Percentiles rank a stretch among this genome's conserved stretches.
Evolutionary conservation across 2,329 filamentous ascomycete genomes (phyloP).

Genomic region (Metarhizium humberi): DNA sequence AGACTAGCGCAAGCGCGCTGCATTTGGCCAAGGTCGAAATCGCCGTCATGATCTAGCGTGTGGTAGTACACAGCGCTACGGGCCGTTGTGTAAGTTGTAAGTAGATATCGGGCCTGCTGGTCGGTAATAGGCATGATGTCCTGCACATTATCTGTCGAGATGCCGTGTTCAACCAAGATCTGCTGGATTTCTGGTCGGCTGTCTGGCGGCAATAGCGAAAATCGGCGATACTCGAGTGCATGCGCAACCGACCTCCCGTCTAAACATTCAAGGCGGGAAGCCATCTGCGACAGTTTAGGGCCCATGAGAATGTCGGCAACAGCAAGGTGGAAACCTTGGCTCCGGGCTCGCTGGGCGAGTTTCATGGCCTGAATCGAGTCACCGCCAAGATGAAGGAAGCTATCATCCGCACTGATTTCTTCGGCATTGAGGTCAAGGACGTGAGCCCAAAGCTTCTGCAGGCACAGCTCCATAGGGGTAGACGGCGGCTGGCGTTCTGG

Average conservation of each 20-base stretch:
- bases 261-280: background rate
- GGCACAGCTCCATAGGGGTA: conserved; percentile 8
- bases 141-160: background rate
- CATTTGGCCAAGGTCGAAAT: background rate
- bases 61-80: conserved; percentile 4
- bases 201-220: conserved; percentile 1
- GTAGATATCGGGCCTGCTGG: conserved; percentile 3
- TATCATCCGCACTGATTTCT: conserved; percentile 4
- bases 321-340: background rate
- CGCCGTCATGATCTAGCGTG: background rate
- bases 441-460: conserved; percentile 8
- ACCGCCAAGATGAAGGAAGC: conserved; percentile 8
- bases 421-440: background rate
- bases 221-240: background rate
- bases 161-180: background rate
- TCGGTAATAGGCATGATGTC: conserved; percentile 1
- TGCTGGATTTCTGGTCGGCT: background rate
- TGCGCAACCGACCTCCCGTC: background rate
- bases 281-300: background rate
- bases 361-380: conserved; percentile 9
- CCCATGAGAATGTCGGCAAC: conserved; percentile 2
- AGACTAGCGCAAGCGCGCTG: background rate
- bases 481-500: conserved; percentile 4
- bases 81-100: conserved; percentile 1
- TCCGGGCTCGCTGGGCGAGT: background rate